Evolutionary conservation across 139 green algal species (phyloP), one percentile per base, ranked within the genome.

Genomic region (Chlorella vulgaris): DNA sequence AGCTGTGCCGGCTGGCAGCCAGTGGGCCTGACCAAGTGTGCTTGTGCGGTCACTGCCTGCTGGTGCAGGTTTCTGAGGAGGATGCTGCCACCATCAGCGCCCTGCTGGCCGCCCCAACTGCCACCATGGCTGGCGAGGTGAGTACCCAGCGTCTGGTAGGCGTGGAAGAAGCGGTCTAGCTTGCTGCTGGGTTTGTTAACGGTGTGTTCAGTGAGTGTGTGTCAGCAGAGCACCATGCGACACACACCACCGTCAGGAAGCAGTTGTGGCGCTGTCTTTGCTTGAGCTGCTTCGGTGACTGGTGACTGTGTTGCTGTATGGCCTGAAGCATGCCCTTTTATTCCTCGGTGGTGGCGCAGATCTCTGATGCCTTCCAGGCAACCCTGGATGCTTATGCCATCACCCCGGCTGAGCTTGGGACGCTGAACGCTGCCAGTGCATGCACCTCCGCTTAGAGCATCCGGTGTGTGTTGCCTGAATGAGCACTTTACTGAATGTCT

Each of bases 331-430:
- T n/a, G n/a, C n/a, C n/a, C n/a, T n/a, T n/a, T n/a, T n/a, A n/a
- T n/a, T 15, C 47, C 47, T 15, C 15, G 18, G 6, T 58, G 24
- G 15, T n/a, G 4, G 22, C 26, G 47, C 70, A 78, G 70, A 33
- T 78, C 4, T 13, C 36, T 31, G 33, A 43, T 19, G 70, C 70
- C 31, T 31, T 78, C 5, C 6, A 42, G 21, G 28, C 70, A 0
- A 39, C 47, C 19, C 51, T 78, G 31, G 47, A 40, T 4, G 70
- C 50, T 10, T 78, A 78, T 3, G 70, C 31, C 47, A 78, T 78
- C 70, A 78, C 70, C 8, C 21, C 70, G 26, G 70, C 35, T 0
- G 70, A 78, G 18, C n/a, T 78, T 29, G 70, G 70, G 47, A 31
- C 1, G 28, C 35, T 78, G 35, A 33, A 33, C 47, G 47, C 47